Evolutionary conservation across 2,329 filamentous ascomycete species (phyloP), one percentile per base, ranked within the genome.

Genomic region (Monosporascus cannonballus): DNA sequence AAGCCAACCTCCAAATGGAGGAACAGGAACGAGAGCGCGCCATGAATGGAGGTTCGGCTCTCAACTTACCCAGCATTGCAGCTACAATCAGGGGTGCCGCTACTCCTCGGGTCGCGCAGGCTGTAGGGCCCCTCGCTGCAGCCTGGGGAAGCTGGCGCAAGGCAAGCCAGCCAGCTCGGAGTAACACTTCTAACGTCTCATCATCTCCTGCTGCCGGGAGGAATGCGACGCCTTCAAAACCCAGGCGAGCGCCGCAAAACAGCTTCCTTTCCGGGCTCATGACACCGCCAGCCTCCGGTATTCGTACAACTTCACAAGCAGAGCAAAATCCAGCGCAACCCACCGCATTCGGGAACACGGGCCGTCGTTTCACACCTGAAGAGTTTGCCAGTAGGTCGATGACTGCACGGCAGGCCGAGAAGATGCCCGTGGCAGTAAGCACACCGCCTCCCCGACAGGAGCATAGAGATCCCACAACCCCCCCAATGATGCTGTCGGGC

Each of bases 71-170:
- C 4, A 89, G 88, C 41, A 81, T 96, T 42, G 87, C 90, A 1
- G 86, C 87, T 47, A 82, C 89, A 34, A 85, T 92, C 47, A 84
- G 83, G 59, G 84, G 92, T 57, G 86, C 89, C 11, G 84, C 86
- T 5, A 88, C 90, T 2, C 93, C 92, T 4, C 85, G 90, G 34
- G 87, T 96, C 17, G 90, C 89, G 6, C 86, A 96, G 66, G 87
- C 87, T 4, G 86, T 96, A 24, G 90, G 82, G 1, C 83, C 83
- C 24, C 69, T 86, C 38, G 81, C 90, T n/a, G 90, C 91, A n/a
- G 93, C 91, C n/a, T 96, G 92, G 83, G 92, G 90, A 47, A 96
- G 87, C 69, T 96, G 93, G 93, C 86, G 92, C 50, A 93, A 87
- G 67, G 82, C 80, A 17, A 79, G 77, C 61, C 80, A 82, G 52